phyloP scores from a whole-genome alignment of 2,329 filamentous ascomycete species.

The Microthyrium microscopicum region DNA sequence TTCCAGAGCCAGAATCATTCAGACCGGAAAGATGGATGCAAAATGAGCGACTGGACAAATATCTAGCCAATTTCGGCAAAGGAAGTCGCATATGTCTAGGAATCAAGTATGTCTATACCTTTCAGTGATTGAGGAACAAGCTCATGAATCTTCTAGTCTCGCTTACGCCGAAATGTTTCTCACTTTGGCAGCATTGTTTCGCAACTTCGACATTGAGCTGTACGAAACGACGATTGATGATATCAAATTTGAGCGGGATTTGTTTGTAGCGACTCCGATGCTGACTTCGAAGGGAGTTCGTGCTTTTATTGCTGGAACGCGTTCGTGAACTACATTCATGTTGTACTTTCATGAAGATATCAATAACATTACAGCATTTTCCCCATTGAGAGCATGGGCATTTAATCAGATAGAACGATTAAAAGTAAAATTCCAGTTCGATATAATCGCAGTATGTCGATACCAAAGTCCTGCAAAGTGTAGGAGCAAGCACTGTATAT shows the following conservation, averaged over 20 bases:
- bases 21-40: constrained; percentile 3
- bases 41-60: constrained; percentile 11
- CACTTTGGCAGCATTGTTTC: background rate
- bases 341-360: too few species aligned
- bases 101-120: constrained; percentile 17
- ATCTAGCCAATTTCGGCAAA: constrained; percentile 17
- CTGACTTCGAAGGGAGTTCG: background rate
- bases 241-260: background rate
- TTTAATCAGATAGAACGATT: too few species aligned
- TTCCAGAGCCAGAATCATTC: constrained; percentile 4
- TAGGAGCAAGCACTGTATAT: too few species aligned
- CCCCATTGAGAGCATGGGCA: too few species aligned
- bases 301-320: too few species aligned
- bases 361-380: too few species aligned
- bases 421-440: too few species aligned
- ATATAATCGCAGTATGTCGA: too few species aligned
- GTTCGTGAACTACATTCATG: too few species aligned
- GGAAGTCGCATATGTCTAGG: constrained; percentile 17
- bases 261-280: background rate
- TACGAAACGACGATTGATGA: background rate
- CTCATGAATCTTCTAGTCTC: background rate
- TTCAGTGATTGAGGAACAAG: background rate
- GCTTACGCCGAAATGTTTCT: constrained; percentile 1
- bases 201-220: background rate
- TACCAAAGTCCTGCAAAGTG: too few species aligned